Evolutionary conservation across 306 rosid species (phyloP).

Genomic region (Vachellia collinsii): DNA sequence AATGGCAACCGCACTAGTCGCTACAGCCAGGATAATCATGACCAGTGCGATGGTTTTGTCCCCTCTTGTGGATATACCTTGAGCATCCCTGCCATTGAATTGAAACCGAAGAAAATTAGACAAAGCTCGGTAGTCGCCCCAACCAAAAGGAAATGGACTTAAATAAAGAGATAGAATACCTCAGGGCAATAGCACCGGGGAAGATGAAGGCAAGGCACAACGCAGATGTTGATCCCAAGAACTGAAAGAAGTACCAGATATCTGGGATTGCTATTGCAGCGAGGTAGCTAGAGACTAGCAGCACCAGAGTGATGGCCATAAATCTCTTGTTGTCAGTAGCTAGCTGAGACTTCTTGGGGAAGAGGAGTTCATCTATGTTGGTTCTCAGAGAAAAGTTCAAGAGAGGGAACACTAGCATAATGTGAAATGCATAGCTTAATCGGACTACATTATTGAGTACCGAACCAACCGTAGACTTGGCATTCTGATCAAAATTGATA

Average conservation of each 20-base stretch:
- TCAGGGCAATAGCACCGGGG: constrained; percentile 78
- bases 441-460: constrained; percentile 67
- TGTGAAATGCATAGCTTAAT: constrained; percentile 85
- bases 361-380: constrained; percentile 79
- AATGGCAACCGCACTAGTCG: constrained; percentile 75
- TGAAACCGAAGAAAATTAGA: constrained; percentile 26
- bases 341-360: constrained; percentile 59
- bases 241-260: constrained; percentile 90
- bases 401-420: constrained; percentile 87
- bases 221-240: constrained; percentile 86
- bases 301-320: constrained; percentile 55
- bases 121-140: background rate
- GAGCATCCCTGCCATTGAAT: constrained; percentile 61
- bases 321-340: constrained; percentile 73
- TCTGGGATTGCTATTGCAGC: constrained; percentile 87
- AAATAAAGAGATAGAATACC: constrained; percentile 51
- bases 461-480: constrained; percentile 61
- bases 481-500: constrained; percentile 71
- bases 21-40: constrained; percentile 72
- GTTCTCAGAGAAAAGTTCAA: constrained; percentile 82
- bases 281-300: constrained; percentile 64
- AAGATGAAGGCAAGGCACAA: constrained; percentile 85
- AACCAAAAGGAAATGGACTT: background rate
- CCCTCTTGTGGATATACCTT: constrained; percentile 67
- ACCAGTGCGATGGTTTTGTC: constrained; percentile 63